Conservation (phyloP, 495 filamentous ascomycete species). For the Terfezia claveryi region DNA sequence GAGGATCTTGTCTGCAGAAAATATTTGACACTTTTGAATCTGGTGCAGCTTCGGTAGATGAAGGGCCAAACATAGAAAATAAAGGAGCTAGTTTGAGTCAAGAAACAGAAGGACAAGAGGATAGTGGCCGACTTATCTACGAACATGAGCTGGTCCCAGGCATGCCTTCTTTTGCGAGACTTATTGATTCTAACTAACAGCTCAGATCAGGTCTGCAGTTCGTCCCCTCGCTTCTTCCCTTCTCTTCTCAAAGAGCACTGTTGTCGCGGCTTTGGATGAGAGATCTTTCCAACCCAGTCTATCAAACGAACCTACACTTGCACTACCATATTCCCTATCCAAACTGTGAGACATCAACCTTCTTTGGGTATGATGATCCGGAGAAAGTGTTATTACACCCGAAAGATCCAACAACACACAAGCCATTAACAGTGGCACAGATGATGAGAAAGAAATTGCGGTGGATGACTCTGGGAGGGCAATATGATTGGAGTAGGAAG, state of each 20-base stretch:
- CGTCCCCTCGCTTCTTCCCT: conserved; percentile 48
- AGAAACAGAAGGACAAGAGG: too few relatives aligned
- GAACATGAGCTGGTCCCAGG: conserved; percentile 12
- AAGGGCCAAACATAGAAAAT: neutral
- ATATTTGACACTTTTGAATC: conserved; percentile 5
- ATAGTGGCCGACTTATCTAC: conserved; percentile 1
- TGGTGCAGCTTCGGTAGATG: neutral
- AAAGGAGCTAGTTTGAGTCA: too few relatives aligned
- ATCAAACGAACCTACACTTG: conserved; percentile 70
- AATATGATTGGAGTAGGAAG: conserved; percentile 85
- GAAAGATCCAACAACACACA: conserved; percentile 44
- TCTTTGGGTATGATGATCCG: conserved; percentile 24
- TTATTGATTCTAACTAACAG: neutral
- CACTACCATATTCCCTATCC: conserved; percentile 55
- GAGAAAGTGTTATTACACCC: conserved; percentile 28
- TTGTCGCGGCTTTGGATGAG: conserved; percentile 52
- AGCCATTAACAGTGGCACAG: conserved; percentile 39
- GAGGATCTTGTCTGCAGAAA: neutral
- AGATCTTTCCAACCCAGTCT: conserved; percentile 48
- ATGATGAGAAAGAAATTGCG: conserved; percentile 57
- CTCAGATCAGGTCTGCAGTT: conserved; percentile 42
- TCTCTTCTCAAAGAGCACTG: conserved; percentile 40
- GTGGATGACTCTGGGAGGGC: conserved; percentile 81
- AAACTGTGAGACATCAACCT: conserved; percentile 3
- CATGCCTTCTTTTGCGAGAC: neutral